Evolutionary conservation across 2,329 filamentous ascomycete genomes (phyloP).

Genomic region (Fusarium pseudoanthophilum): DNA sequence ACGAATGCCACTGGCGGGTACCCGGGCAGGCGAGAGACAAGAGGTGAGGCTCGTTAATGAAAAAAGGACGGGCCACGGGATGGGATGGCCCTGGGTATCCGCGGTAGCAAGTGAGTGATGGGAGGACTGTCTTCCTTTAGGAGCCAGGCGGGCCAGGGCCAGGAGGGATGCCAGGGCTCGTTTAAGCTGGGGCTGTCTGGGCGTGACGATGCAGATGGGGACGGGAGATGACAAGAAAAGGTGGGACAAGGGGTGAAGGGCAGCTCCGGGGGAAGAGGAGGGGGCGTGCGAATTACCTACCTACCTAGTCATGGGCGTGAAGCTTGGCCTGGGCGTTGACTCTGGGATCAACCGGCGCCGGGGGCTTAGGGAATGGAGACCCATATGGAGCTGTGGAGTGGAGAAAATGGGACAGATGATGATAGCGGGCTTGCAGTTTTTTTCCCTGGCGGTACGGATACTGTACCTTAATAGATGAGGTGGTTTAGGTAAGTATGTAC

Average conservation of each 20-base stretch:
- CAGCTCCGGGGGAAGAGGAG: slow-evolving; percentile 12
- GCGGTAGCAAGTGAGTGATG: slow-evolving; percentile 14
- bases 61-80: slow-evolving; percentile 10
- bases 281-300: slow-evolving; percentile 17
- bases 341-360: slow-evolving; percentile 16
- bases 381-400: slow-evolving; percentile 29
- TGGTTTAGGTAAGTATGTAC: slow-evolving; percentile 11
- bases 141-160: not conserved
- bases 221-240: slow-evolving; percentile 40
- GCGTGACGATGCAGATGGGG: slow-evolving; percentile 35
- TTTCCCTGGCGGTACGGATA: not conserved
- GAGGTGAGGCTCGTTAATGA: slow-evolving; percentile 33
- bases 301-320: not conserved
- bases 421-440: slow-evolving; percentile 31
- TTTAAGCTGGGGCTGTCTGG: slow-evolving; percentile 24
- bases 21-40: slow-evolving; percentile 5
- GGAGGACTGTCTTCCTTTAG: not conserved
- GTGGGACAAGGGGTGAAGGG: slow-evolving; percentile 30
- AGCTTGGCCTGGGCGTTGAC: not conserved
- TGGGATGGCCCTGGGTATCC: slow-evolving; percentile 23
- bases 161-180: slow-evolving; percentile 8
- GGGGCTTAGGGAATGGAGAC: slow-evolving; percentile 20
- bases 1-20: slow-evolving; percentile 29
- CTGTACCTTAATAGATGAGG: not conserved
- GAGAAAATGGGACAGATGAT: slow-evolving; percentile 34